Base-by-base conservation (phyloP, 345 rosid genomes). In the Populus tremula region DNA sequence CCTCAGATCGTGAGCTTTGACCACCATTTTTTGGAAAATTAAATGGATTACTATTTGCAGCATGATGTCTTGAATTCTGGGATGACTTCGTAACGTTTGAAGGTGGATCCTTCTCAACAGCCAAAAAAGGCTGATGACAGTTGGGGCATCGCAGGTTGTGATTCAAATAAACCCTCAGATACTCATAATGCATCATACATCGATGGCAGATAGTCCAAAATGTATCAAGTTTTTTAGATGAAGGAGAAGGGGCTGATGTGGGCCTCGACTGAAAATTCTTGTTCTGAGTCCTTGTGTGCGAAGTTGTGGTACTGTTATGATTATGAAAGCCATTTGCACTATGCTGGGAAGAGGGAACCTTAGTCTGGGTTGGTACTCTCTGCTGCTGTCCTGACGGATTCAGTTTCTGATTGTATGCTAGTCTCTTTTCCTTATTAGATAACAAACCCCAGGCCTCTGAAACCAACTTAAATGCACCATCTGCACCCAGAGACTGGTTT, bases 161-260 rank as follows among this genome's bases (percentile, higher is more conserved):
- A 80, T 96, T 87, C 59, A 93, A 86, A 81, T 96, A 96, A 56
- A 89, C 31, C 84, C 93, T 89, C 81, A 87, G 86, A 83, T 90
- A 93, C 71, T 93, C 98, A 73, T 87, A 96, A 47, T 90, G 98
- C 6, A 92, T 91, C 85, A 77, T 87, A 89, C 99, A 96, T 45
- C 76, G 77, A 67, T 80, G 84, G 81, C 99, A 96, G 50, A 85
- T 80, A 63, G 99, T 96, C 99, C 99, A 93, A 75, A 96, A 93
- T 38, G 99, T 96, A 31, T 77, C 83, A 66, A 86, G 80, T 70
- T 85, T 87, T 72, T 63, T 84, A 77, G 23, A 33, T 12, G 90
- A 47, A 77, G 86, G 71, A 13, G 84, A 18, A 45, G 75, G 74
- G 75, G 20, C 81, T 7, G 78, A 49, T 49, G 89, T 14, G 11